Percentiles rank a stretch among this genome's conserved stretches.
Evolutionary conservation across 768 basidiomycete species (phyloP).

Genomic region (Epithele typhae): DNA sequence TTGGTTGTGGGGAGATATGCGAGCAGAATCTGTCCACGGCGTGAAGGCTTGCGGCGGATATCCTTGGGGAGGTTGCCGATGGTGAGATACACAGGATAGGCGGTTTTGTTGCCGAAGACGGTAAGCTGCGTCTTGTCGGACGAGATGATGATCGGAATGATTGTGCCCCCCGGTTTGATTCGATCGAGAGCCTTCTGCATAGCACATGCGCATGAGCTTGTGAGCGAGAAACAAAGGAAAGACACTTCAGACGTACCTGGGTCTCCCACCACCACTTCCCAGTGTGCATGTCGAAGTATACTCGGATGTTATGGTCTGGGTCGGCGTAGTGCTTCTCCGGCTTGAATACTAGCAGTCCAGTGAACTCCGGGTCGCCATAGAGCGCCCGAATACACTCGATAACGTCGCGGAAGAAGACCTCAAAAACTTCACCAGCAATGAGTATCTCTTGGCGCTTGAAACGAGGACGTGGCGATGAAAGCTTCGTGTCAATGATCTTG

Average conservation of each 20-base stretch:
- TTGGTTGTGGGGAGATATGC: constrained; percentile 20
- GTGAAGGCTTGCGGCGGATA: constrained; percentile 20
- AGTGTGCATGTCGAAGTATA: constrained; percentile 43
- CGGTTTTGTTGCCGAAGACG: constrained; percentile 14
- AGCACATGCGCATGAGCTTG: not conserved
- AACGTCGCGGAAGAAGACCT: constrained; percentile 33
- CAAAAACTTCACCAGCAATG: constrained; percentile 27
- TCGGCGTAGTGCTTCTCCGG: constrained; percentile 38
- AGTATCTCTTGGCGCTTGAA: constrained; percentile 26
- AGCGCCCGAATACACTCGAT: constrained; percentile 33
- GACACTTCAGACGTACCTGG: constrained; percentile 31
- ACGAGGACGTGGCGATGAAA: constrained; percentile 21
- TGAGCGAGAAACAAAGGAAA: not conserved
- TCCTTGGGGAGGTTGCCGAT: constrained; percentile 25
- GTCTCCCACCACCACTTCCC: constrained; percentile 50
- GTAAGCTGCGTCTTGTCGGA: constrained; percentile 22
- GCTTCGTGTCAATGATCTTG: constrained; percentile 26
- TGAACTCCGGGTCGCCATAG: constrained; percentile 31
- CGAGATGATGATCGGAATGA: constrained; percentile 21
- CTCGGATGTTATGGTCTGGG: constrained; percentile 15
- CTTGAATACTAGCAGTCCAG: constrained; percentile 24
- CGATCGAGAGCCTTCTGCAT: constrained; percentile 13
- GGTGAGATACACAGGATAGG: constrained; percentile 23
- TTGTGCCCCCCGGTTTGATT: constrained; percentile 10
- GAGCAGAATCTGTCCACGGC: constrained; percentile 18